Percentiles rank a stretch among this genome's conserved stretches.
These are phyloP conservation scores for Hygrocybe punicea DNA, from an alignment of 768 basidiomycete species.

Conservation along the genomic window DNA sequence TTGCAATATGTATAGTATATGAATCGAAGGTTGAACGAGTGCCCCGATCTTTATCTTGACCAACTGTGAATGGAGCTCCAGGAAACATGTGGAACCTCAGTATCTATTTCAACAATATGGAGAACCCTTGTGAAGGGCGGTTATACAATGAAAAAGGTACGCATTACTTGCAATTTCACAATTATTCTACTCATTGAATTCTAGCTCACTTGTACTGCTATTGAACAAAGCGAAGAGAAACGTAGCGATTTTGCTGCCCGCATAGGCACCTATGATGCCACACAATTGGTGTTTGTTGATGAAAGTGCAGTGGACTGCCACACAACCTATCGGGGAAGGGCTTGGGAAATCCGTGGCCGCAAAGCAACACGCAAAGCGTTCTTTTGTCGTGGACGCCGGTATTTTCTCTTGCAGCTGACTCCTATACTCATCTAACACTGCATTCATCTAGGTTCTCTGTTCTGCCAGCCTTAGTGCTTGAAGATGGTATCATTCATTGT, in stretches of 20 bases:
- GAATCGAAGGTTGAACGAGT: background rate
- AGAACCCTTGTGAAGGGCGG: background rate
- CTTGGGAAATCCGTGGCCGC: background rate
- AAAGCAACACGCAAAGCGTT: background rate
- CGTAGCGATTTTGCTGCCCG: background rate
- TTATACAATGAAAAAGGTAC: constrained; percentile 4
- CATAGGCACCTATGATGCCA: no score
- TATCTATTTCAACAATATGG: background rate
- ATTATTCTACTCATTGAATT: background rate
- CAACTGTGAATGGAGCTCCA: background rate
- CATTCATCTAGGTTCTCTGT: background rate
- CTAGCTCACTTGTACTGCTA: background rate
- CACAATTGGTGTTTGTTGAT: no score
- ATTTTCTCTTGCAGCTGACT: background rate
- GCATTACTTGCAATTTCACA: background rate
- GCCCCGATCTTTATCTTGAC: constrained; percentile 1
- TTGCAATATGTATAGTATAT: background rate
- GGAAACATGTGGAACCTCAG: background rate
- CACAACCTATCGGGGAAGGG: background rate
- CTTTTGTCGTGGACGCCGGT: background rate
- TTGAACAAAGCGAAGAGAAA: background rate
- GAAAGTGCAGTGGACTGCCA: background rate
- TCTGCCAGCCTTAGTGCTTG: background rate
- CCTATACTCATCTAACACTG: no score
- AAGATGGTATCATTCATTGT: background rate